Evolutionary conservation across 2,329 filamentous ascomycete species (phyloP).

Genomic region (Thielaviopsis cerberus): DNA sequence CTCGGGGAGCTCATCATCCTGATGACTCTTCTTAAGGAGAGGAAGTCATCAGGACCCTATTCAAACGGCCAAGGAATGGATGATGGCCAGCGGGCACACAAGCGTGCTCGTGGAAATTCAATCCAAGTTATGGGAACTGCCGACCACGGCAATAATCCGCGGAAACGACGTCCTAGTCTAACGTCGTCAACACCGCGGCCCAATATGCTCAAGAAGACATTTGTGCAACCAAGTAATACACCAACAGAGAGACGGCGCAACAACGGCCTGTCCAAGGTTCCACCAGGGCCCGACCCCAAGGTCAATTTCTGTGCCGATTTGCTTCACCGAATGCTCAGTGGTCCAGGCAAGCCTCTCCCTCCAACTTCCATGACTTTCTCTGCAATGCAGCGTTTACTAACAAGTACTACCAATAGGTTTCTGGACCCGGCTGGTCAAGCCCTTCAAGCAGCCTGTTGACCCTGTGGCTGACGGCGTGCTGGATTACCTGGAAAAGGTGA

Average conservation of each 20-base stretch:
- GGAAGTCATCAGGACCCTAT: background rate
- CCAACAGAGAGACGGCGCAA: constrained; percentile 16
- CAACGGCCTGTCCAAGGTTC: constrained; percentile 5
- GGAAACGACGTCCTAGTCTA: constrained; percentile 18
- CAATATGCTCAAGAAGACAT: constrained; percentile 11
- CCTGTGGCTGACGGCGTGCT: constrained; percentile 38
- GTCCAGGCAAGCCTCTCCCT: constrained; percentile 29
- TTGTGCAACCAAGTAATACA: constrained; percentile 14
- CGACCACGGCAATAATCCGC: constrained; percentile 14
- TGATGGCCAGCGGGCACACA: constrained; percentile 5
- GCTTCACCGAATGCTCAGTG: constrained; percentile 40
- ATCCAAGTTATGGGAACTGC: constrained; percentile 7
- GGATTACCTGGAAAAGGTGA: constrained; percentile 42
- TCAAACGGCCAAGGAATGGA: background rate
- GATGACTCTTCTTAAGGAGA: constrained; percentile 36
- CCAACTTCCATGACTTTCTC: background rate
- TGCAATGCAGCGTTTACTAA: constrained; percentile 6
- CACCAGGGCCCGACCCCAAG: constrained; percentile 19
- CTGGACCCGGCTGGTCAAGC: constrained; percentile 46
- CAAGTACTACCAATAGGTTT: constrained; percentile 28
- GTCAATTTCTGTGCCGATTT: constrained; percentile 40
- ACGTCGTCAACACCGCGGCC: constrained; percentile 18
- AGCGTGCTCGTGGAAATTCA: constrained; percentile 7
- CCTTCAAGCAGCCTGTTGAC: constrained; percentile 41
- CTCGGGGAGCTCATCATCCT: constrained; percentile 43